Conservation (phyloP, 768 basidiomycete genomes). For the Auriscalpium vulgare region DNA sequence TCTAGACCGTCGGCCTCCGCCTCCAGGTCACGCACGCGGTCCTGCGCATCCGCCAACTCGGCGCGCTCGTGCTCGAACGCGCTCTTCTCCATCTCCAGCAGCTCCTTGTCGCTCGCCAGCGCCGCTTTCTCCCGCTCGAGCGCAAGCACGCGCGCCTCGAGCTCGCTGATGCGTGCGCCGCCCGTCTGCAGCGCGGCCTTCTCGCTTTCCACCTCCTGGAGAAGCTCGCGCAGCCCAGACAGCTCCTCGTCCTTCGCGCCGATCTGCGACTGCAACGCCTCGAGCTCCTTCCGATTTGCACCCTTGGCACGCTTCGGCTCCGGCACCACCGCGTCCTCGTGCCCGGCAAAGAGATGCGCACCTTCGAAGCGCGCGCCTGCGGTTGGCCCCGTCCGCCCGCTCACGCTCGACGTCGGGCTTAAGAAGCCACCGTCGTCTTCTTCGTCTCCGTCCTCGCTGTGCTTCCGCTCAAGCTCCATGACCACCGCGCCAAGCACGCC, state of each 20-base stretch:
- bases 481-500: conserved; percentile 71
- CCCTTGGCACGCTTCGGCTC: conserved; percentile 31
- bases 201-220: conserved; percentile 53
- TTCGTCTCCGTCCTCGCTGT: conserved; percentile 49
- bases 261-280: conserved; percentile 56
- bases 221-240: conserved; percentile 50
- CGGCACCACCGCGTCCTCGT: conserved; percentile 60
- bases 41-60: conserved; percentile 37
- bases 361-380: conserved; percentile 66
- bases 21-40: conserved; percentile 27
- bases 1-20: conserved; percentile 46
- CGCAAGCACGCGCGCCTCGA: conserved; percentile 44
- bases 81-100: conserved; percentile 35
- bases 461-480: conserved; percentile 4
- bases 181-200: conserved; percentile 58
- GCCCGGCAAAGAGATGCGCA: conserved; percentile 79
- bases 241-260: conserved; percentile 46
- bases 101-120: conserved; percentile 47
- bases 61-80: conserved; percentile 39
- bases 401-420: conserved; percentile 25
- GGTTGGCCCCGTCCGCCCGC: conserved; percentile 27
- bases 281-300: conserved; percentile 36
- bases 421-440: conserved; percentile 27
- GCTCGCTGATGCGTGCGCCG: not conserved
- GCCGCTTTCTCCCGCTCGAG: conserved; percentile 51